These are phyloP conservation scores for Rhynchospora tenuis DNA, from an alignment of 176 grass and related monocot genomes.

Conservation along the genomic window DNA sequence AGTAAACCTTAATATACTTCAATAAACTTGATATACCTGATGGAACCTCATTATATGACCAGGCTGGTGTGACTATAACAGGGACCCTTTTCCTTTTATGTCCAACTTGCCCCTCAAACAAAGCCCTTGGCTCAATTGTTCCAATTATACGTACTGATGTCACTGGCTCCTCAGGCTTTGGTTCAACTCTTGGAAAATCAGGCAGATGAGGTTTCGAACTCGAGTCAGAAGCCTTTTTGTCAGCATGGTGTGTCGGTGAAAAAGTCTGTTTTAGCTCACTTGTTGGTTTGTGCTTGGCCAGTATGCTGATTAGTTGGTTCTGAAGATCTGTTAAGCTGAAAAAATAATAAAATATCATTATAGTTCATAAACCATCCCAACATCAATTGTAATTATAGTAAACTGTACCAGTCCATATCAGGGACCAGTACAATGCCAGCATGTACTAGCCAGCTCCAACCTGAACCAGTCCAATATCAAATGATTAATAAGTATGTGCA, in stretches of 20 bases:
- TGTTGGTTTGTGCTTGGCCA: slow-evolving; percentile 57
- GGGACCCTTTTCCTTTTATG: slow-evolving; percentile 87
- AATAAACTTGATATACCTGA: slow-evolving; percentile 45
- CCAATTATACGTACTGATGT: slow-evolving; percentile 41
- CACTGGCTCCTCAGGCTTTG: slow-evolving; percentile 33
- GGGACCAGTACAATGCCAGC: background rate
- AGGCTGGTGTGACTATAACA: slow-evolving; percentile 88
- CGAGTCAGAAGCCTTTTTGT: slow-evolving; percentile 40
- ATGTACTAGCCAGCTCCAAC: background rate
- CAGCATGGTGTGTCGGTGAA: slow-evolving; percentile 20
- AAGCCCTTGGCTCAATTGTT: slow-evolving; percentile 30
- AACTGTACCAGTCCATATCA: background rate
- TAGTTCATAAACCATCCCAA: background rate
- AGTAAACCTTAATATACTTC: slow-evolving; percentile 5
- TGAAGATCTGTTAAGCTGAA: slow-evolving; percentile 98
- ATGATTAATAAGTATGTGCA: background rate
- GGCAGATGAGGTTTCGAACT: slow-evolving; percentile 20
- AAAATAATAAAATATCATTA: slow-evolving; percentile 32
- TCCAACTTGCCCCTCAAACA: slow-evolving; percentile 41
- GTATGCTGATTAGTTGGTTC: slow-evolving; percentile 65
- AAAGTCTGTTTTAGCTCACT: slow-evolving; percentile 36
- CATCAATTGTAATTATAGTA: background rate
- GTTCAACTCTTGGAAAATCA: slow-evolving; percentile 22
- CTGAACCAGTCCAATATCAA: background rate
- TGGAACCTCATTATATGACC: slow-evolving; percentile 79